Evolutionary conservation across 1,284 basidiomycete species (phyloP).

Genomic region (Tilletiaria anomala): DNA sequence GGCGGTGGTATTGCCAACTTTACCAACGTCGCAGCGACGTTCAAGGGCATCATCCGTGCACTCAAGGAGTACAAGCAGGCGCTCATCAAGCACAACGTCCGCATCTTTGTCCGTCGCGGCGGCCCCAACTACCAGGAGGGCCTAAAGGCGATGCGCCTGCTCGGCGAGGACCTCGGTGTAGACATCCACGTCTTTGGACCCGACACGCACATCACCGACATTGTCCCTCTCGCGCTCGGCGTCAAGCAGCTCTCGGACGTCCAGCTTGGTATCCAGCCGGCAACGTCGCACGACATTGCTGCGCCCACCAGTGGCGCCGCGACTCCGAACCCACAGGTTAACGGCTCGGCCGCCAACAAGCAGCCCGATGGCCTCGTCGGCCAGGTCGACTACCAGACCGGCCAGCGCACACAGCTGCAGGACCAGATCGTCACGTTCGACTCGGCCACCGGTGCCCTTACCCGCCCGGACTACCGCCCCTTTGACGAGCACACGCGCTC

Average conservation of each 20-base stretch:
- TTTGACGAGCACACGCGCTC: slow-evolving; percentile 80
- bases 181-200: slow-evolving; percentile 92
- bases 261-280: slow-evolving; percentile 23
- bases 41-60: slow-evolving; percentile 98
- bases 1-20: slow-evolving; percentile 99
- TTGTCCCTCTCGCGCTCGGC: slow-evolving; percentile 91
- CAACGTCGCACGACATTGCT: slow-evolving; percentile 21
- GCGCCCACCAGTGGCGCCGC: slow-evolving; percentile 6
- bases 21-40: slow-evolving; percentile 96
- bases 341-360: slow-evolving; percentile 28
- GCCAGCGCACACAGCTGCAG: slow-evolving; percentile 64
- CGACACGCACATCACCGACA: slow-evolving; percentile 95
- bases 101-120: slow-evolving; percentile 77
- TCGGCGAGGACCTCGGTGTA: slow-evolving; percentile 92
- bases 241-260: slow-evolving; percentile 43
- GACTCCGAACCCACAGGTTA: slow-evolving; percentile 10
- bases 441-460: slow-evolving; percentile 9
- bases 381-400: slow-evolving; percentile 53
- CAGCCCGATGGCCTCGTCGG: slow-evolving; percentile 48
- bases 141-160: slow-evolving; percentile 93
- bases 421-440: slow-evolving; percentile 79
- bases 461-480: slow-evolving; percentile 26
- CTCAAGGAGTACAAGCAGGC: slow-evolving; percentile 72
- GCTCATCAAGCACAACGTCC: slow-evolving; percentile 31
- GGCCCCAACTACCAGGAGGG: slow-evolving; percentile 99